Conservation (phyloP, 2,329 filamentous ascomycete species). For the Penicillium sp. region DNA sequence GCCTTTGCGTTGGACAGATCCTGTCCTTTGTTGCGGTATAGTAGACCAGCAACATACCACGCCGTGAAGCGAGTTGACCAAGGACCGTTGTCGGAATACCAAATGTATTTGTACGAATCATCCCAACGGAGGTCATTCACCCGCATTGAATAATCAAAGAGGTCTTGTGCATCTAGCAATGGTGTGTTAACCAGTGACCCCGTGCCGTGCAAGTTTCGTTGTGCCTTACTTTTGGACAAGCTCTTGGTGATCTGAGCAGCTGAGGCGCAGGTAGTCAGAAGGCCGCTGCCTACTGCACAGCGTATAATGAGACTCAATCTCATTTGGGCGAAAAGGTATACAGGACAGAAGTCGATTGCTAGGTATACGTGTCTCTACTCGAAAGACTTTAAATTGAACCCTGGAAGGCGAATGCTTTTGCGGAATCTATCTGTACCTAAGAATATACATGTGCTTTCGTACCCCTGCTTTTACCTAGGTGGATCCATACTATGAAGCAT, state of each 20-base stretch:
- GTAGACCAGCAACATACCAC: conserved; percentile 62
- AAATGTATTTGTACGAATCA: conserved; percentile 52
- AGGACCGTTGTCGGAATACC: conserved; percentile 53
- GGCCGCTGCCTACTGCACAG: neutral
- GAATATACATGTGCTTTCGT: neutral
- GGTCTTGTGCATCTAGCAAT: conserved; percentile 35
- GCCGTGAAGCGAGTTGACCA: conserved; percentile 60
- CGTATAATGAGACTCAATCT: neutral
- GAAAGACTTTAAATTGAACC: too few species aligned
- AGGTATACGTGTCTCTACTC: too few species aligned
- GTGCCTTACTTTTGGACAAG: neutral
- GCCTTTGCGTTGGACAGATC: conserved; percentile 56
- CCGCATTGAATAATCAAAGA: conserved; percentile 56
- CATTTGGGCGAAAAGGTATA: neutral
- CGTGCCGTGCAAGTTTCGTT: too few species aligned
- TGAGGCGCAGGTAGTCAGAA: neutral
- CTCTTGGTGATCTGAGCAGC: conserved; percentile 6
- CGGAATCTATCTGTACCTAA: too few species aligned
- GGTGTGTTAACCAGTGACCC: too few species aligned
- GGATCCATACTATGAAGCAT: neutral
- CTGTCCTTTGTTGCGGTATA: conserved; percentile 56
- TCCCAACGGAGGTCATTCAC: conserved; percentile 62
- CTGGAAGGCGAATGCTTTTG: too few species aligned
- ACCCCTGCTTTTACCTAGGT: neutral
- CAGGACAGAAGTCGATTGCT: neutral